Base-by-base conservation (phyloP, 2,329 filamentous ascomycete species). In the Thielaviopsis musarum region DNA sequence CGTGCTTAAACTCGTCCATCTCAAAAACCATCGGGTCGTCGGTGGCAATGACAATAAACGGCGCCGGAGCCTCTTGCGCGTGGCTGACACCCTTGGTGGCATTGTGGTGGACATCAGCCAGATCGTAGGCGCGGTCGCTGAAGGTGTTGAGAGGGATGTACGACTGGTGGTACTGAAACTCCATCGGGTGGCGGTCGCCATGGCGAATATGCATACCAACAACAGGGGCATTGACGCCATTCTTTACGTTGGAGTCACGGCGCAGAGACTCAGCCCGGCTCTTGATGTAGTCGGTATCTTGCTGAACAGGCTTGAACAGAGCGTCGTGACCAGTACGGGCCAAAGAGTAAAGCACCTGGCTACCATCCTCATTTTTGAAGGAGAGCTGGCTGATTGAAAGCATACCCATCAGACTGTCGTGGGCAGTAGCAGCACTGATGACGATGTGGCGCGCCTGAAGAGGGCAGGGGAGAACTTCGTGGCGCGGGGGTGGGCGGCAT, bases 401-500 rank as follows among this genome's bases (percentile, higher is more conserved):
- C 15, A 62, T 69, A 48, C 68, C 67, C 17, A 73, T 63, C 55
- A 73, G 58, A 79, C 77, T 74, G 63, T 81, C 81, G 6, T 71
- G 70, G 1, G 81, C 77, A 0, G 87, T 93, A 5, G 84, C 80
- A 6, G 81, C 76, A 0, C 87, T 88, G 12, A 91, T 80, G 2
- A 91, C 74, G 2, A 95, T 73, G 69, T 95, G 89, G 15, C 77
- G 79, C 5, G 88, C 86, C 61, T 81, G 82, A 59, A 83, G 83
- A 1, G 89, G 89, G 66, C 88, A 95, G 1, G 90, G 88, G 0
- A 93, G 73, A 69, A 89, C 87, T 65, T 90, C 81, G 59, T 87
- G 81, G 26, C 78, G 74, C n/a, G 85, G 84, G 13, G 89, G 88
- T 19, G 85, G 81, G 7, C 79, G 76, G 68, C 89, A 94, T 24